Percentiles rank a stretch among this genome's conserved stretches.
Evolutionary conservation across 2,329 filamentous ascomycete genomes (phyloP).

Genomic region (Chrysosporium keratinophilum): DNA sequence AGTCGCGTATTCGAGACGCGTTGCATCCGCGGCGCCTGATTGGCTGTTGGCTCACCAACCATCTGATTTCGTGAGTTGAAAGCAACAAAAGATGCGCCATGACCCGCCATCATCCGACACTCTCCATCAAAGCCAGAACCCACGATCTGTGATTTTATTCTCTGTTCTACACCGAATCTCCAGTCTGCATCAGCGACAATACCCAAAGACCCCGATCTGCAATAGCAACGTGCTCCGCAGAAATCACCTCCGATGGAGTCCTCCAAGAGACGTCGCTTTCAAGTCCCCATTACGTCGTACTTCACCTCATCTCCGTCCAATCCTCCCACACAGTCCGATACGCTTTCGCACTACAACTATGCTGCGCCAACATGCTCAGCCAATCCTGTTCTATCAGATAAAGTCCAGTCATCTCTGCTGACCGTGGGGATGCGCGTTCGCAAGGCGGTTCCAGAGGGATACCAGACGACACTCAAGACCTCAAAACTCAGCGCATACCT

Average conservation of each 20-base stretch:
- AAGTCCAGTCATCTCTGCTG: slow-evolving; percentile 71
- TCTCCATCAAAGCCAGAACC: too few relatives aligned
- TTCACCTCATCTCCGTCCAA: slow-evolving; percentile 24
- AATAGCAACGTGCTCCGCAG: not conserved
- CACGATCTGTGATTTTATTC: too few relatives aligned
- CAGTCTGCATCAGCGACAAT: too few relatives aligned
- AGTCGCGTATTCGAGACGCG: slow-evolving; percentile 1
- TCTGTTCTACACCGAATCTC: too few relatives aligned
- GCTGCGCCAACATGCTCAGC: slow-evolving; percentile 31
- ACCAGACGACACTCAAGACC: slow-evolving; percentile 55
- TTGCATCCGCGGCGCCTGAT: not conserved
- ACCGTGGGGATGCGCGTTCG: slow-evolving; percentile 89
- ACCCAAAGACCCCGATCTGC: not conserved
- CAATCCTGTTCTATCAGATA: slow-evolving; percentile 48
- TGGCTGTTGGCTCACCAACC: not conserved
- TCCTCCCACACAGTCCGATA: slow-evolving; percentile 15
- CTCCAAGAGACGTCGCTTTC: slow-evolving; percentile 38
- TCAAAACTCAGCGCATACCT: slow-evolving; percentile 10
- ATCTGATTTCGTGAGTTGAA: not conserved
- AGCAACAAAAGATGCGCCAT: too few relatives aligned
- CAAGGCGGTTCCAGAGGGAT: slow-evolving; percentile 86
- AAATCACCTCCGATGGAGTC: slow-evolving; percentile 16
- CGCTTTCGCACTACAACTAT: slow-evolving; percentile 32
- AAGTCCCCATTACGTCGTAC: slow-evolving; percentile 35
- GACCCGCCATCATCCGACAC: too few relatives aligned